Conservation (phyloP, 805 yeast genomes). For the Barnettozyma pratensis region DNA sequence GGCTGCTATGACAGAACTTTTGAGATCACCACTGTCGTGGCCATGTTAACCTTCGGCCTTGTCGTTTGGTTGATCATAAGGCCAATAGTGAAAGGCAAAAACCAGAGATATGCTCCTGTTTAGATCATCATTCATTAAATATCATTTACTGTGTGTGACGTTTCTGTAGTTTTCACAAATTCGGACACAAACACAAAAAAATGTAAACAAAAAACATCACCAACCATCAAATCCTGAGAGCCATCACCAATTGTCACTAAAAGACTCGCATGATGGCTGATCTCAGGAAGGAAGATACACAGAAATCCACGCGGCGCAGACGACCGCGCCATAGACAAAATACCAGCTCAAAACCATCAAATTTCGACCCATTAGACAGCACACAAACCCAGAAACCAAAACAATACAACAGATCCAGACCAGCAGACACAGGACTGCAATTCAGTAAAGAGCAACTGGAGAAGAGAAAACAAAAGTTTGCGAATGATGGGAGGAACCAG, state of each 20-base stretch:
- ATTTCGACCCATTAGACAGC: too few relatives aligned
- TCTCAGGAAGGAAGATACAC: too few relatives aligned
- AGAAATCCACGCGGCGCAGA: neutral
- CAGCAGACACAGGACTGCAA: neutral
- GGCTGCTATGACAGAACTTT: constrained; percentile 38
- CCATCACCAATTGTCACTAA: neutral
- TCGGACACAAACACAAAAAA: too few relatives aligned
- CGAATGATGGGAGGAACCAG: constrained; percentile 19
- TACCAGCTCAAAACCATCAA: too few relatives aligned
- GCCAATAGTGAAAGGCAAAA: constrained; percentile 3
- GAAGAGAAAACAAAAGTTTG: constrained; percentile 32
- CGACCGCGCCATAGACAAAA: neutral
- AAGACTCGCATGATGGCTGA: neutral
- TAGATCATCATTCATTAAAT: neutral
- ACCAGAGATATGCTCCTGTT: constrained; percentile 1
- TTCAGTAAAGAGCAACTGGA: constrained; percentile 10
- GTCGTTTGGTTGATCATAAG: constrained; percentile 16
- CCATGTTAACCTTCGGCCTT: constrained; percentile 13
- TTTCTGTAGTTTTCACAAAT: too few relatives aligned
- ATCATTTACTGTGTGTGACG: too few relatives aligned
- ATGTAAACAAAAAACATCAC: neutral
- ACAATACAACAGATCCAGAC: neutral
- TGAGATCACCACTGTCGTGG: constrained; percentile 30
- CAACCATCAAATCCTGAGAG: neutral
- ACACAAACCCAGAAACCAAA: neutral